Evolutionary conservation across 768 basidiomycete genomes (phyloP), one percentile per base, ranked within the genome.

Genomic region (Calocybe cyanea): DNA sequence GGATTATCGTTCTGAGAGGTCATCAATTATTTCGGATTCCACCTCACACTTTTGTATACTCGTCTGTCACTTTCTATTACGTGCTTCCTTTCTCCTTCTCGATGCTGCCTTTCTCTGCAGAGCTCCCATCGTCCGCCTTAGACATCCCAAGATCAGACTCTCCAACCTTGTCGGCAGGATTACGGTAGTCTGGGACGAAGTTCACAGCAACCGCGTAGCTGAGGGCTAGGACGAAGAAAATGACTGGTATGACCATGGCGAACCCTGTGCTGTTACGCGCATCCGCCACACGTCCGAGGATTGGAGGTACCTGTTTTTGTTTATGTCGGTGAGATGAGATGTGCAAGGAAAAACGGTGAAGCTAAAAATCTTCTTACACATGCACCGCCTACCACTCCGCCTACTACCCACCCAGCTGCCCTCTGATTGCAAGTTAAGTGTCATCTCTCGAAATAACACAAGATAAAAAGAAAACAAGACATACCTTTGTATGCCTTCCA

Each of bases 231-330:
- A 59, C 25, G 46, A 61, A 61, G 57, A 64, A 66, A 39, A 60
- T 58, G 14, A 55, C 54, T 2, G 65, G 65, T 13, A 66, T 59
- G 20, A 66, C 54, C 62, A 66, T 63, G n/a, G 60, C 65, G 19
- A 62, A 57, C 13, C 62, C 65, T 14, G 63, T 66, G 31, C 57
- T 60, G 46, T 64, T 59, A 46, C 56, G 61, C 14, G 53, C 36
- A 45, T 64, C 65, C 1, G 65, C 62, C 13, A 61, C 62, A 7
- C 56, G 54, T 9, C 61, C 65, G 2, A 64, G 54, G 19, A 66
- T 60, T 2, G 63, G 63, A 3, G 63, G 62, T 1, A 65, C 63
- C 59, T 56, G 18, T 17, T 4, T 11, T 18, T n/a, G 28, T 20
- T 28, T n/a, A 19, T 5, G 17, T 48, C n/a, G 35, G 37, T 8